Base-by-base conservation (phyloP, 257 asterid genomes). In the Primulina tabacum region DNA sequence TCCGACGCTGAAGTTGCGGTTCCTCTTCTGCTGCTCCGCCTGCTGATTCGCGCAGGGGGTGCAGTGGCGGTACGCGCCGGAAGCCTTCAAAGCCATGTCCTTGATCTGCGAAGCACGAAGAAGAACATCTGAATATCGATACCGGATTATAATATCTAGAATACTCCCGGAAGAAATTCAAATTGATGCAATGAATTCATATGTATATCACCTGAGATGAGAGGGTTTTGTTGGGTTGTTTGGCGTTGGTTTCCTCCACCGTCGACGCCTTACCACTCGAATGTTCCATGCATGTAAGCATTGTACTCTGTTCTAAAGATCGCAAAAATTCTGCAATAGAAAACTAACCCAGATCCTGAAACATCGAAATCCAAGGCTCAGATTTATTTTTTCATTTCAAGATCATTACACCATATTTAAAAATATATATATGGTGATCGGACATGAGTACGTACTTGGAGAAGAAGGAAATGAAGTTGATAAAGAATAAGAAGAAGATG, bases 41-140 rank as follows among this genome's bases (percentile, higher is more conserved):
- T 90, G 76, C 71, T 88, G 88, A 68, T 69, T 74, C n/a, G 93
- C 80, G 28, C 95, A 92, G 67, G 96, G 91, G 67, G 84, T 80
- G 34, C 97, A 92, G 77, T 92, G 88, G 55, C 85, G 83, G 60
- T 90, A 92, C 47, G 96, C 97, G 2, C 97, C 98, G 6, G 98
- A 92, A 65, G 98, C 98, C 83, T 92, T 92, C 85, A 90, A 67
- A 18, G 95, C 97, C 95, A 92, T 90, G 40, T 92, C 98, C 87
- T 87, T 92, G 73, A 92, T 88, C 98, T 92, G 61, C 38, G 58
- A 60, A 53, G 12, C 29, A 24, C 26, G 26, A 24, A 24, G 26
- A 24, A 24, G 26, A 24, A 24, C 26, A 24, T 24, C 26, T 24
- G 26, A 24, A 24, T 24, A 24, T 24, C 26, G 26, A 24, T 24